Evolutionary conservation across 2,329 filamentous ascomycete species (phyloP).

Genomic region (Cryphonectria japonica): DNA sequence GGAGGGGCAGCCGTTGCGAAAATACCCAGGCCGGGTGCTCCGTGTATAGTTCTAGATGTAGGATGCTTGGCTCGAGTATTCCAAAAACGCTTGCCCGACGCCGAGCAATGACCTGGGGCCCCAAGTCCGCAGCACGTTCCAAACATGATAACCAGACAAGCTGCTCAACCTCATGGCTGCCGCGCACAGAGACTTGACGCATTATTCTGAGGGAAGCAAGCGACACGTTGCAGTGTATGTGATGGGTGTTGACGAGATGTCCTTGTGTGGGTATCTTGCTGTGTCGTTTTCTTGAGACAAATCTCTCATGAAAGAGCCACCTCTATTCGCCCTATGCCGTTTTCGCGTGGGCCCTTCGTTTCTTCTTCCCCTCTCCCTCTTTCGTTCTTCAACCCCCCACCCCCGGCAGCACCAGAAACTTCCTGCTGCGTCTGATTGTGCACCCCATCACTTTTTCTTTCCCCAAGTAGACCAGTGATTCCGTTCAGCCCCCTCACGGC

Average conservation of each 20-base stretch:
- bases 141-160: neutral
- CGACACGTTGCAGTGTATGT: neutral
- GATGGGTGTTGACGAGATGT: neutral
- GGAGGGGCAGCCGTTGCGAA: neutral
- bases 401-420: neutral
- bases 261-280: slow-evolving; percentile 1
- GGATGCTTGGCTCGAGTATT: neutral
- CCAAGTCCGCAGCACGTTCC: neutral
- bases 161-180: neutral
- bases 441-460: neutral
- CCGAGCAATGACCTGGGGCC: neutral
- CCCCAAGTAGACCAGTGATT: neutral
- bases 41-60: neutral
- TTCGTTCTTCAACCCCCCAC: neutral
- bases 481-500: slow-evolving; percentile 8
- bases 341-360: neutral
- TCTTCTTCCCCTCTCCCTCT: too few relatives aligned
- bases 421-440: neutral
- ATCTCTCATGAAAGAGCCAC: neutral
- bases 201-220: neutral
- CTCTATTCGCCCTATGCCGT: neutral
- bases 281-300: neutral
- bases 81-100: neutral
- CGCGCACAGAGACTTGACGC: neutral
- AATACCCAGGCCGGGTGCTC: neutral